Percentiles rank a stretch among this genome's conserved stretches.
phyloP scores from a whole-genome alignment of 495 filamentous ascomycete species.

The Podospora comata region DNA sequence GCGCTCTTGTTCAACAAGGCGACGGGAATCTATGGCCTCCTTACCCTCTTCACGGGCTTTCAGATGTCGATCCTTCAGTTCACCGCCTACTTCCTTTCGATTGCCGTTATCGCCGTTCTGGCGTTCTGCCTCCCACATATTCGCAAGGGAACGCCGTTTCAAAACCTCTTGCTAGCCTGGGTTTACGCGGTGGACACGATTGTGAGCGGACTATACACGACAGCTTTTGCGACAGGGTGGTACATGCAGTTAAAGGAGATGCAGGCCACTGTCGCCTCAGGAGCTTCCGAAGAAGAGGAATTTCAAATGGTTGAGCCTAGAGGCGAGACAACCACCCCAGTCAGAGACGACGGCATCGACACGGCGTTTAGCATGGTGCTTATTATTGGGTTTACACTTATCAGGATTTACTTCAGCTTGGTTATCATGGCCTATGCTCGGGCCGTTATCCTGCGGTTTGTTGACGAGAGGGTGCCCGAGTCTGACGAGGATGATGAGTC shows the following conservation, averaged over 20 bases:
- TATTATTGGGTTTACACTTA: constrained; percentile 64
- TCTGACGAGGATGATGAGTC: constrained; percentile 37
- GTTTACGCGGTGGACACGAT: constrained; percentile 76
- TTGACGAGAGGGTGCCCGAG: constrained; percentile 45
- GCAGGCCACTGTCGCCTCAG: not conserved
- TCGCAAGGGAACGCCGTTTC: constrained; percentile 62
- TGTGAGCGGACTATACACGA: constrained; percentile 74
- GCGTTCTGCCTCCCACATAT: constrained; percentile 66
- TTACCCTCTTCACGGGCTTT: constrained; percentile 75
- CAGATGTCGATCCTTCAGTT: constrained; percentile 62
- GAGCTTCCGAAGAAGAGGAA: not conserved
- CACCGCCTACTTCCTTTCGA: constrained; percentile 81
- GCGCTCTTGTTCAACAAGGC: constrained; percentile 83
- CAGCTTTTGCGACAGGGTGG: constrained; percentile 77
- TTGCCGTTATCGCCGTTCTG: constrained; percentile 59
- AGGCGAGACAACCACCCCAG: constrained; percentile 30
- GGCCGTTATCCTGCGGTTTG: constrained; percentile 60
- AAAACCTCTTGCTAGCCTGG: constrained; percentile 68
- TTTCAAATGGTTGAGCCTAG: constrained; percentile 7
- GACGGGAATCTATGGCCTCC: constrained; percentile 81
- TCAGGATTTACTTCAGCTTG: constrained; percentile 74
- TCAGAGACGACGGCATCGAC: constrained; percentile 59
- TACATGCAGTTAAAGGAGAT: constrained; percentile 53
- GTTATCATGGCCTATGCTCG: constrained; percentile 79
- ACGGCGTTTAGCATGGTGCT: constrained; percentile 71